These are phyloP conservation scores for Pseudogymnoascus sp. DNA, from an alignment of 2,329 filamentous ascomycete genomes.

Conservation along the genomic window DNA sequence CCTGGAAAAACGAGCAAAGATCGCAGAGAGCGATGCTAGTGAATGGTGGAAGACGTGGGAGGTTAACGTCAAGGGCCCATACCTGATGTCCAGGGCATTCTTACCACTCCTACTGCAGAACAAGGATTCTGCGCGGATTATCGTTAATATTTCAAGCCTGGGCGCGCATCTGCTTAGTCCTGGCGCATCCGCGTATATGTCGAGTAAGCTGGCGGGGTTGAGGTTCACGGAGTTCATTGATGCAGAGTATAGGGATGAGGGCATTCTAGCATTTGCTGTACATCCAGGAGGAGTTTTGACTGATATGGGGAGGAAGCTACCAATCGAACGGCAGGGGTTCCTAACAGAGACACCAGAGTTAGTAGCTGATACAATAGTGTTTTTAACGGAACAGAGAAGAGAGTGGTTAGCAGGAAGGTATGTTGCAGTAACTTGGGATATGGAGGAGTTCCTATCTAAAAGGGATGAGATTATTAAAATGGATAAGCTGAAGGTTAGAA, in stretches of 20 bases:
- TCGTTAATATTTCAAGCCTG: constrained; percentile 40
- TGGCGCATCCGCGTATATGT: constrained; percentile 37
- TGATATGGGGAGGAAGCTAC: constrained; percentile 28
- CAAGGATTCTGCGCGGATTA: constrained; percentile 29
- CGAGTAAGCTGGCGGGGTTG: constrained; percentile 40
- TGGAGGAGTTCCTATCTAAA: constrained; percentile 35
- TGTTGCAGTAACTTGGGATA: constrained; percentile 38
- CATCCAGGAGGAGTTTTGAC: constrained; percentile 35
- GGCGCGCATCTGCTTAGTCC: constrained; percentile 31
- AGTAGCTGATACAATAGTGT: constrained; percentile 36
- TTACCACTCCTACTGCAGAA: constrained; percentile 24
- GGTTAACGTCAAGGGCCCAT: constrained; percentile 41
- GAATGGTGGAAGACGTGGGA: constrained; percentile 35
- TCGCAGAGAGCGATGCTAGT: constrained; percentile 26
- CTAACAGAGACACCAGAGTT: constrained; percentile 33
- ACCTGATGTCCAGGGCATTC: constrained; percentile 37
- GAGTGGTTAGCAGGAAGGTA: constrained; percentile 40
- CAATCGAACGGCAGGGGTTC: constrained; percentile 19
- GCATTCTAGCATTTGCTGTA: constrained; percentile 33
- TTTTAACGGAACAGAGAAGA: constrained; percentile 33
- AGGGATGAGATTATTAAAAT: constrained; percentile 34
- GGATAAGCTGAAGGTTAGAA: constrained; percentile 28
- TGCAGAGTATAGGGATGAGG: constrained; percentile 36
- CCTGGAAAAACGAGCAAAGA: constrained; percentile 32
- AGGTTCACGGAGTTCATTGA: constrained; percentile 41